Base-by-base conservation (phyloP, 2,329 filamentous ascomycete genomes). In the Aschersonia sp. region DNA sequence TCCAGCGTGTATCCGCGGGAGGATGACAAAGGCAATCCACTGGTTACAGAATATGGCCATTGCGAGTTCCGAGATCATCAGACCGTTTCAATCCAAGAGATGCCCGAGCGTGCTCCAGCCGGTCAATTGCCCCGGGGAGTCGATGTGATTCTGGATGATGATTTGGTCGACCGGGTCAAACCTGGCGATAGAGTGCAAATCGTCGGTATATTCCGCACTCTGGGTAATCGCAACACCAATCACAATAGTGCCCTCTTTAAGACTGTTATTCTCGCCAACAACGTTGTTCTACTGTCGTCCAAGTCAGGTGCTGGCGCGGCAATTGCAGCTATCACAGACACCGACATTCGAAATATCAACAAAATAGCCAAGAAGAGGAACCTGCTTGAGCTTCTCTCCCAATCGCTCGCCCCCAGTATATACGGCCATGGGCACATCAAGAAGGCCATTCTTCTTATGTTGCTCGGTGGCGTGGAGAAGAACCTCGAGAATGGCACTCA, bases 391-490 rank as follows among this genome's bases (percentile, higher is more conserved):
- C 71, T 98, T 42, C 75, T 98, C 6, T 92, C 92, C 1, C 89
- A 95, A 57, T 97, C 90, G 2, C 73, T 98, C 22, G 92, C 92
- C 2, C 92, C 92, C 0, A 95, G 89, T 67, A 98, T 98, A 50
- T 95, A 87, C 58, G 92, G 92, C 0, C 92, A 98, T 58, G 89
- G 94, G 59, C 85, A 95, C 62, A 94, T 98, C 68, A 98, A 98
- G 67, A 95, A 94, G 66, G 92, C 92, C 0, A 94, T 98, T 54
- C 68, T 98, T 32, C 78, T 98, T 45, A 94, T 97, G 86, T 75
- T 98, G 31, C 72, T 98, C 11, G 86, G 92, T 59, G 92, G 92
- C 49, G 88, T 94, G 76, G 92, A 98, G 71, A 98, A 98, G 74
- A 98, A 98, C 59, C 67, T 98, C 48, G 92, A 97, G 53, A 98